phyloP scores from a whole-genome alignment of 805 yeast species.

The Pichia deserticola region DNA sequence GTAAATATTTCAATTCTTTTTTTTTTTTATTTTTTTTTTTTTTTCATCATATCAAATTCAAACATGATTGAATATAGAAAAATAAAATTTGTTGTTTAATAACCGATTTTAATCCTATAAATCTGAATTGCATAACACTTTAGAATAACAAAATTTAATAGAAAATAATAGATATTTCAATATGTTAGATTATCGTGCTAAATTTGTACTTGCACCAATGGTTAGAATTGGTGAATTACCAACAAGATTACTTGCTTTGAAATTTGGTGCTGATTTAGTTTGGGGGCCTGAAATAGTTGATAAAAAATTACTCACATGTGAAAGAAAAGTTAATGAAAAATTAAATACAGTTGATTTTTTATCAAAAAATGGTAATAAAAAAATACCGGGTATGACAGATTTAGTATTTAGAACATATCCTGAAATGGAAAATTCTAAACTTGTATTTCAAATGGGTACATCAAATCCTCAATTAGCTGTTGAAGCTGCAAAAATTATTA shows the following conservation, averaged over 20 bases:
- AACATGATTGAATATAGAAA: too few species aligned
- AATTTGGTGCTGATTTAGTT: slow-evolving; percentile 87
- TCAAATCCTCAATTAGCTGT: slow-evolving; percentile 80
- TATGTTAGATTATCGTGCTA: slow-evolving; percentile 68
- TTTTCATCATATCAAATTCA: too few species aligned
- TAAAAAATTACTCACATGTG: slow-evolving; percentile 67
- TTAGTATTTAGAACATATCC: slow-evolving; percentile 67
- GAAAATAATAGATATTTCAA: too few species aligned
- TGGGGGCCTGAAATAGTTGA: slow-evolving; percentile 97
- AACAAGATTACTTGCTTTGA: slow-evolving; percentile 68
- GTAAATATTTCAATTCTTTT: too few species aligned
- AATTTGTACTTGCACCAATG: slow-evolving; percentile 91
- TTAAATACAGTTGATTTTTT: slow-evolving; percentile 58
- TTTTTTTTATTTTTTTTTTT: too few species aligned
- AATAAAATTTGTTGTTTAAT: too few species aligned
- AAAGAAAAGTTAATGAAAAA: slow-evolving; percentile 49
- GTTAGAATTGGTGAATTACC: slow-evolving; percentile 95
- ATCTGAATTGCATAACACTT: too few species aligned
- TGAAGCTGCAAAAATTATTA: slow-evolving; percentile 74
- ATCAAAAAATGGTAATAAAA: slow-evolving; percentile 32
- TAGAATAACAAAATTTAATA: too few species aligned
- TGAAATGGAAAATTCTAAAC: slow-evolving; percentile 47
- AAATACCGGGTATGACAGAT: slow-evolving; percentile 40
- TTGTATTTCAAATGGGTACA: slow-evolving; percentile 90
- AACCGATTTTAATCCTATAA: too few species aligned